phyloP scores from a whole-genome alignment of 352 stramenopile species.

The Phytophthora pistaciae region DNA sequence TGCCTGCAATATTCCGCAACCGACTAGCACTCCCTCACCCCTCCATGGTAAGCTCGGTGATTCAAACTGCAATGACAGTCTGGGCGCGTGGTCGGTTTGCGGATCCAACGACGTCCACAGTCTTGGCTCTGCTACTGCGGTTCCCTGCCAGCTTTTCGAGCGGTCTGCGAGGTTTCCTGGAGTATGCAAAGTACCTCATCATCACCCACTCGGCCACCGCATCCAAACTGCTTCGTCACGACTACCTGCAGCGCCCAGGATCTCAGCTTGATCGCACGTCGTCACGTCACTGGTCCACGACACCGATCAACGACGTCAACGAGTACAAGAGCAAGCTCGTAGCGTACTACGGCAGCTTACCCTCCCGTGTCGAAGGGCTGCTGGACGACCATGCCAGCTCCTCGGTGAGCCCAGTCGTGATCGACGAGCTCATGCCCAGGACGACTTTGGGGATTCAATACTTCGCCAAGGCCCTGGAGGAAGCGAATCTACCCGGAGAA shows the following conservation, averaged over 20 bases:
- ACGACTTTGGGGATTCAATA: constrained; percentile 57
- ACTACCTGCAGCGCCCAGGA: constrained; percentile 47
- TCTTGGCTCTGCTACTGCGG: constrained; percentile 48
- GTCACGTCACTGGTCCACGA: constrained; percentile 19
- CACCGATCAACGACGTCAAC: constrained; percentile 37
- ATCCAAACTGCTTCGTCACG: constrained; percentile 58
- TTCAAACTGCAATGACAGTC: constrained; percentile 50
- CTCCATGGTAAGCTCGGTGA: constrained; percentile 47
- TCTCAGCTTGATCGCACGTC: constrained; percentile 15
- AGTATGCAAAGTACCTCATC: constrained; percentile 73
- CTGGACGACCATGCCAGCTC: constrained; percentile 19
- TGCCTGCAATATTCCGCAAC: constrained; percentile 26
- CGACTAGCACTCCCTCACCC: constrained; percentile 22
- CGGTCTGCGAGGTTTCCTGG: constrained; percentile 64
- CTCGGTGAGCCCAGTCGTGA: constrained; percentile 14
- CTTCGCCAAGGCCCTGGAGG: constrained; percentile 56
- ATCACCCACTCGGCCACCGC: constrained; percentile 49
- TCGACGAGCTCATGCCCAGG: constrained; percentile 47
- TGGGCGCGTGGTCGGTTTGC: constrained; percentile 54
- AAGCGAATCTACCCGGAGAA: constrained; percentile 53
- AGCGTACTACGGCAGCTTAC: constrained; percentile 44
- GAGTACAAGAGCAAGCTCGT: constrained; percentile 54
- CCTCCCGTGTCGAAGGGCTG: constrained; percentile 25
- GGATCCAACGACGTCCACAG: constrained; percentile 36
- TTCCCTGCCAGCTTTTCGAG: constrained; percentile 41